A percentile compares a stretch with the other conserved stretches of the same genome.
Evolutionary conservation across 345 rosid genomes (phyloP).

Genomic region (Citrus mangshanensis): DNA sequence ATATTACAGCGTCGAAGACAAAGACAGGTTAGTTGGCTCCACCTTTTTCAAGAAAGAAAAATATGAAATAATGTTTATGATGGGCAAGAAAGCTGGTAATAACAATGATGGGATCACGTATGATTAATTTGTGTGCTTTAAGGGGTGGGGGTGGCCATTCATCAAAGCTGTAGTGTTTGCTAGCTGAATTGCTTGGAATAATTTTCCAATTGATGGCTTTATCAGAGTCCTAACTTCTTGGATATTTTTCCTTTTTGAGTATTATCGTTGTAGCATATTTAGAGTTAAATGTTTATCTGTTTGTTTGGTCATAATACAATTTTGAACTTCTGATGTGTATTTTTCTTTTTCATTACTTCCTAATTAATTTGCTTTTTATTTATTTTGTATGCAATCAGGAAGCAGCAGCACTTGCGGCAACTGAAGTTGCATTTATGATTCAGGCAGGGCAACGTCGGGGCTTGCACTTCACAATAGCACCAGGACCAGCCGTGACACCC

Average conservation of each 20-base stretch:
- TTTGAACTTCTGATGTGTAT: background rate
- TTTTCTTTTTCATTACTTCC: background rate
- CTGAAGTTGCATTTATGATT: slow-evolving; percentile 90
- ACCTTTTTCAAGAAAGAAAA: background rate
- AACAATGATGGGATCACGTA: background rate
- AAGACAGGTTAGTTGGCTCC: slow-evolving; percentile 60
- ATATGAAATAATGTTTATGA: background rate
- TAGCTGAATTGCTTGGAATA: background rate
- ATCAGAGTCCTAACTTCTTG: background rate
- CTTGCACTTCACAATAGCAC: slow-evolving; percentile 64
- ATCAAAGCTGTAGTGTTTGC: background rate
- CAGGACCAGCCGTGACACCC: slow-evolving; percentile 46
- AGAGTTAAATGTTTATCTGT: background rate
- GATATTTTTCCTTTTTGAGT: background rate
- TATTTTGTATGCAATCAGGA: slow-evolving; percentile 48
- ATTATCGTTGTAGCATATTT: background rate
- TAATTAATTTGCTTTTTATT: background rate
- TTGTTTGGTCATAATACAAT: background rate
- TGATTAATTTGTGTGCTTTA: background rate
- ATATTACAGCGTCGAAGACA: slow-evolving; percentile 90
- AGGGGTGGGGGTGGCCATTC: background rate
- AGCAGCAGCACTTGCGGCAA: slow-evolving; percentile 83
- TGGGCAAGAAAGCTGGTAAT: background rate
- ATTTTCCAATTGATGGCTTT: background rate
- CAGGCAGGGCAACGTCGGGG: slow-evolving; percentile 77